Conservation (phyloP, 768 basidiomycete species). For the Mycena latifolia region DNA sequence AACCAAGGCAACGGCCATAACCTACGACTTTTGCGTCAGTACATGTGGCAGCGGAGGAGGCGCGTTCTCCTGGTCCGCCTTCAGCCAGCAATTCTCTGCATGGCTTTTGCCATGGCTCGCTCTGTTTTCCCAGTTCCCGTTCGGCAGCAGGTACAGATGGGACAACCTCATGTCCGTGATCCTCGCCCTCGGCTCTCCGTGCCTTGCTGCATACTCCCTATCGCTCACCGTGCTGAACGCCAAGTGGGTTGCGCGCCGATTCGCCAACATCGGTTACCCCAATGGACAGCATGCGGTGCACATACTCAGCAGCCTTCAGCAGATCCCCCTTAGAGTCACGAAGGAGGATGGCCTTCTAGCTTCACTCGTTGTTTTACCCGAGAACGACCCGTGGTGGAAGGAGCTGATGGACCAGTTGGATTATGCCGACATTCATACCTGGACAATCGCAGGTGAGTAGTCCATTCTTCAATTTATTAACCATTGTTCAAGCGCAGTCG, state of each 20-base stretch:
- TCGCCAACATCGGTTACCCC: conserved; percentile 45
- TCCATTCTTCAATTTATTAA: conserved; percentile 16
- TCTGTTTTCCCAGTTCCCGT: conserved; percentile 63
- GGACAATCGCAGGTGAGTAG: conserved; percentile 47
- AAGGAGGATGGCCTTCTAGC: conserved; percentile 45
- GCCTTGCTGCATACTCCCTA: conserved; percentile 60
- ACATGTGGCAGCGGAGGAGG: conserved; percentile 41
- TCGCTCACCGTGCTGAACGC: conserved; percentile 56
- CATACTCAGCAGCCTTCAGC: conserved; percentile 55
- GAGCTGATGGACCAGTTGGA: conserved; percentile 48
- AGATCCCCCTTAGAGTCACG: conserved; percentile 51
- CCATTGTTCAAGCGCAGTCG: conserved; percentile 47
- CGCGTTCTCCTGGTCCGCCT: conserved; percentile 43
- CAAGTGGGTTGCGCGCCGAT: conserved; percentile 54
- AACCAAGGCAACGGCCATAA: conserved; percentile 43
- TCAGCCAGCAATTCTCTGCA: conserved; percentile 54
- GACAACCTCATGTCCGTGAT: conserved; percentile 58
- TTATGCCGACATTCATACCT: conserved; percentile 48
- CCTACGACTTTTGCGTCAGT: conserved; percentile 44
- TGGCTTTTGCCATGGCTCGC: conserved; percentile 66
- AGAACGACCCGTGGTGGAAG: conserved; percentile 59
- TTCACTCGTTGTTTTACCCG: conserved; percentile 55
- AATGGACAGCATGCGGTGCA: conserved; percentile 46
- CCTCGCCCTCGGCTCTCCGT: conserved; percentile 58
- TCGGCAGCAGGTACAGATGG: conserved; percentile 52